phyloP scores from a whole-genome alignment of 495 filamentous ascomycete genomes.

The Penicillium lividum region DNA sequence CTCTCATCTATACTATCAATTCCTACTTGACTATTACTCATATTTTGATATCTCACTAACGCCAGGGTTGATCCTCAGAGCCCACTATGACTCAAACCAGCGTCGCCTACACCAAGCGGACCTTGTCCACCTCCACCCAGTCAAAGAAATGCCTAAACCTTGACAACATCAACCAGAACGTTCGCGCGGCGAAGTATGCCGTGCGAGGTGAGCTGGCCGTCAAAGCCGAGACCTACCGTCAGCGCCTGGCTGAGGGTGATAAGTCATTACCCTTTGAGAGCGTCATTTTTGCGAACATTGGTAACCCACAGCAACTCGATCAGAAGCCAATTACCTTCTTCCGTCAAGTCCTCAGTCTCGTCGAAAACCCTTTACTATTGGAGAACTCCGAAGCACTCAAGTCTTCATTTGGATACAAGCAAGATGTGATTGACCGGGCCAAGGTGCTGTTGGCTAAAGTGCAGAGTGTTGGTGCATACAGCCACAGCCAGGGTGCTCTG shows the following conservation, averaged over 20 bases:
- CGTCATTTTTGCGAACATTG: slow-evolving; percentile 96
- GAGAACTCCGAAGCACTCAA: slow-evolving; percentile 72
- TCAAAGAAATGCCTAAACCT: slow-evolving; percentile 65
- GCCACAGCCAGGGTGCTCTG: slow-evolving; percentile 84
- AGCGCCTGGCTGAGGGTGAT: slow-evolving; percentile 60
- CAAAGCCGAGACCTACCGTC: slow-evolving; percentile 85
- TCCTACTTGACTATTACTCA: slow-evolving; percentile 19
- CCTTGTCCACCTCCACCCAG: slow-evolving; percentile 61
- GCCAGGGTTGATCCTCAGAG: slow-evolving; percentile 21
- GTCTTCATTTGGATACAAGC: slow-evolving; percentile 71
- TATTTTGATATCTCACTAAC: slow-evolving; percentile 16
- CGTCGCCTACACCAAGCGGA: slow-evolving; percentile 38
- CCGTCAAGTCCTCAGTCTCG: slow-evolving; percentile 90
- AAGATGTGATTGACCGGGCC: slow-evolving; percentile 84
- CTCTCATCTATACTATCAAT: slow-evolving; percentile 1
- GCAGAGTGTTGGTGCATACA: slow-evolving; percentile 94
- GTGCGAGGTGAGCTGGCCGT: slow-evolving; percentile 94
- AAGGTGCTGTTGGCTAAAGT: slow-evolving; percentile 75
- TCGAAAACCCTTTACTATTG: slow-evolving; percentile 85
- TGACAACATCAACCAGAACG: slow-evolving; percentile 88
- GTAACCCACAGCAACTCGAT: slow-evolving; percentile 97
- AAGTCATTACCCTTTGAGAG: slow-evolving; percentile 78
- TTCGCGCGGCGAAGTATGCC: slow-evolving; percentile 87
- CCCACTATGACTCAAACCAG: slow-evolving; percentile 37
- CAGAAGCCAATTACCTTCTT: slow-evolving; percentile 99